Evolutionary conservation across 345 rosid genomes (phyloP), one percentile per base, ranked within the genome.

Genomic region (Salix udensis): DNA sequence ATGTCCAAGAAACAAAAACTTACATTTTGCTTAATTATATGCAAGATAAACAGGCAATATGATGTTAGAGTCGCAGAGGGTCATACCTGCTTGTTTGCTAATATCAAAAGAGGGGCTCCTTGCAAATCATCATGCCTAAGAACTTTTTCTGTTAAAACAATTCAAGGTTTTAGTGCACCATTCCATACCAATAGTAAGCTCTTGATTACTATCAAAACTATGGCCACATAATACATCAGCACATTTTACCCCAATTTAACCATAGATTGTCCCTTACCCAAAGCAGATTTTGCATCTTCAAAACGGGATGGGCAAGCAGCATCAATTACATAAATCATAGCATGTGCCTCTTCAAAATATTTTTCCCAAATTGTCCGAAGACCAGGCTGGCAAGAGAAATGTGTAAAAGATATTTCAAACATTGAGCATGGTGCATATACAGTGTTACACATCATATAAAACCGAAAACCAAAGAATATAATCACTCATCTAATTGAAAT

Each of bases 361-460:
- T 96, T 96, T 86, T 96, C 99, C 99, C 99, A 96, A 77, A 96
- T 94, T 5, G 99, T 88, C 68, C 98, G 91, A 44, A 96, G 95
- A 70, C 99, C 99, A 83, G 89, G 90, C 99, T 96, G 89, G 42
- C 61, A 79, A 74, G 53, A 81, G 68, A 15, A 74, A 55, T 65
- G 1, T 4, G 42, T 13, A 72, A 60, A 67, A 60, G 12, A 58
- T 23, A 3, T 14, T 3, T 19, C 50, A 46, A 46, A 46, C 50
- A 13, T 46, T 46, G 50, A 13, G 50, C 50, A 46, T 46, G 50
- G 13, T 46, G 50, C 15, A 46, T 46, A 14, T 46, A 13, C 16
- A 46, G 50, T 14, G 6, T 46, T 11, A 46, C 5, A 46, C 18
- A 46, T 46, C 50, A 13, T 14, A 46, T 46, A 46, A 46, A 46